Conservation (phyloP, 1,284 basidiomycete species). For the Stereum hirsutum region DNA sequence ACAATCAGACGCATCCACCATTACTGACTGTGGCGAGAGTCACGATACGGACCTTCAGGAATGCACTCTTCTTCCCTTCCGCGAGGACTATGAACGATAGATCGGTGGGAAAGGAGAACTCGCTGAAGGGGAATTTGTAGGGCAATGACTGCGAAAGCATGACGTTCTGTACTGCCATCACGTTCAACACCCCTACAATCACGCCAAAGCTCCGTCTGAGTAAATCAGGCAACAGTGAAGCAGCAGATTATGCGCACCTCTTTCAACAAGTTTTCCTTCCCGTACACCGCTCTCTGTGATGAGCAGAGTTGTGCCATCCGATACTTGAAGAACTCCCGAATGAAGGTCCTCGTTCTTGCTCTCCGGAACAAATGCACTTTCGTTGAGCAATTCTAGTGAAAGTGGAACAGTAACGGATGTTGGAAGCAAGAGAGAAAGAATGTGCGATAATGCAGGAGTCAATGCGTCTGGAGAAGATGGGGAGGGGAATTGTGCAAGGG, state of each 20-base stretch:
- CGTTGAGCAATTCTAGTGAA: constrained; percentile 54
- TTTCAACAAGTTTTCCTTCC: constrained; percentile 59
- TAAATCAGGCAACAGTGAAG: not conserved
- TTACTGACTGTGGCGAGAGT: not conserved
- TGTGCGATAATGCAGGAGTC: constrained; percentile 34
- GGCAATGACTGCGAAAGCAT: constrained; percentile 64
- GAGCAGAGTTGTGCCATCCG: constrained; percentile 51
- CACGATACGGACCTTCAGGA: constrained; percentile 47
- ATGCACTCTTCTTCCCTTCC: constrained; percentile 57
- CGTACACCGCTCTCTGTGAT: constrained; percentile 60
- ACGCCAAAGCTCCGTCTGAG: not conserved
- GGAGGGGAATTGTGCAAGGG: constrained; percentile 51
- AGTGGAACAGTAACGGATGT: constrained; percentile 40
- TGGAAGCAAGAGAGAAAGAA: constrained; percentile 52
- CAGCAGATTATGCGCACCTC: constrained; percentile 28
- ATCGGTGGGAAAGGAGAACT: constrained; percentile 71
- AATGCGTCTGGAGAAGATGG: constrained; percentile 16
- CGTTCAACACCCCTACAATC: constrained; percentile 54
- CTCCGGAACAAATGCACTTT: constrained; percentile 49
- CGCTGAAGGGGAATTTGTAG: constrained; percentile 76
- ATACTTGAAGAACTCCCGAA: constrained; percentile 69
- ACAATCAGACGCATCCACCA: not conserved
- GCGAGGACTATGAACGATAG: constrained; percentile 56
- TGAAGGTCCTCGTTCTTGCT: constrained; percentile 69
- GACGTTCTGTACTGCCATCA: constrained; percentile 61